Conservation (phyloP, 1,284 basidiomycete species). For the Earliella scabrosa region DNA sequence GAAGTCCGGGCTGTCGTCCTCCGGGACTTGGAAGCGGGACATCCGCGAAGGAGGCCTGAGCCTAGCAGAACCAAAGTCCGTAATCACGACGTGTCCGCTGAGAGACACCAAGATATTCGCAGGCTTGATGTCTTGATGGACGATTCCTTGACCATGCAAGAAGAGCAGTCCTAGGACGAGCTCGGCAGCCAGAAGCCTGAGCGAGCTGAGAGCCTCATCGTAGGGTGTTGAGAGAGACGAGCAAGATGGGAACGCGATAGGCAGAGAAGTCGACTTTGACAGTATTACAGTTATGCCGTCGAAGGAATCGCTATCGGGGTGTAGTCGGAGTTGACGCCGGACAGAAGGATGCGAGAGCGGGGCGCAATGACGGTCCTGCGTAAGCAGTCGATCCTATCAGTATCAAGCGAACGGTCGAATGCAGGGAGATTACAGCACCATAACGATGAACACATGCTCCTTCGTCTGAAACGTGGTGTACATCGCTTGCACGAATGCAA, state of each 20-base stretch:
- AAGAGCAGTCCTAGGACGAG: constrained; percentile 19
- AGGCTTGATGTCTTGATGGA: constrained; percentile 73
- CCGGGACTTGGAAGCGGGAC: background rate
- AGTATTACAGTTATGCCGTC: background rate
- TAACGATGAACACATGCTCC: constrained; percentile 20
- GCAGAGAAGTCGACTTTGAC: constrained; percentile 15
- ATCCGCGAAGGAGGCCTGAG: constrained; percentile 29
- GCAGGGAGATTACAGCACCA: constrained; percentile 7
- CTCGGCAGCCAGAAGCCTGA: constrained; percentile 22
- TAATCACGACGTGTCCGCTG: constrained; percentile 53
- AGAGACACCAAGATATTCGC: constrained; percentile 67
- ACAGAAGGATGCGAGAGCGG: constrained; percentile 19
- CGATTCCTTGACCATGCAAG: constrained; percentile 43
- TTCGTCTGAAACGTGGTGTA: constrained; percentile 15
- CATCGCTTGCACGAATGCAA: constrained; percentile 16
- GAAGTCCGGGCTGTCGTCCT: background rate
- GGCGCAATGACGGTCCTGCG: constrained; percentile 18
- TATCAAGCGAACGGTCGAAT: background rate
- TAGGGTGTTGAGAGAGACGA: constrained; percentile 5
- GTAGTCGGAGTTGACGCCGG: constrained; percentile 14
- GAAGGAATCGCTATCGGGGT: background rate
- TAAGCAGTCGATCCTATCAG: background rate
- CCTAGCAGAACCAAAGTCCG: constrained; percentile 56
- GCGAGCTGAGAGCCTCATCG: constrained; percentile 11
- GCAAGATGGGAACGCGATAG: constrained; percentile 17